phyloP scores from a whole-genome alignment of 345 rosid species.

The Populus tremula region DNA sequence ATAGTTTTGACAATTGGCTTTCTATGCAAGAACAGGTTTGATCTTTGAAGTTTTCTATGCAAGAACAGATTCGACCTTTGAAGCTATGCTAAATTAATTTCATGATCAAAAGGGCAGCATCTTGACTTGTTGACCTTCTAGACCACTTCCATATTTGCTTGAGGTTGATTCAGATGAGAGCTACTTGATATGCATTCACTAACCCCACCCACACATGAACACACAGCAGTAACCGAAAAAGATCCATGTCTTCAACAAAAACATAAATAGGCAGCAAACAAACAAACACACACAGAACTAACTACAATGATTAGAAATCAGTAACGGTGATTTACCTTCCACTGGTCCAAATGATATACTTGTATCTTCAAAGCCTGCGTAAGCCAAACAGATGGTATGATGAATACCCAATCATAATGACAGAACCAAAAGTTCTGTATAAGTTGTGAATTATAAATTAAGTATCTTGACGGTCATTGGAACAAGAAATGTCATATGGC shows the following conservation, averaged over 20 bases:
- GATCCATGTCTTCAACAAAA: neutral
- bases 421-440: neutral
- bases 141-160: neutral
- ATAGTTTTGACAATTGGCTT: neutral
- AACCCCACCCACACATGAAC: neutral
- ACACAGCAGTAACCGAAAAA: neutral
- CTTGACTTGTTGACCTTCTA: neutral
- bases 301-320: conserved; percentile 18
- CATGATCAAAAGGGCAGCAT: neutral
- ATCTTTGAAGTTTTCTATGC: neutral
- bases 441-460: neutral
- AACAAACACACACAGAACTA: conserved; percentile 9
- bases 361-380: conserved; percentile 86
- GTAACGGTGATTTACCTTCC: conserved; percentile 59
- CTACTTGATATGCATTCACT: neutral
- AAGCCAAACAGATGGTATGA: conserved; percentile 16
- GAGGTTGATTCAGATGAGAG: neutral
- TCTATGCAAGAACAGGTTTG: neutral
- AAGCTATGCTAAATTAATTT: neutral
- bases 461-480: neutral
- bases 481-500: neutral
- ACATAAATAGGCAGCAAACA: conserved; percentile 19
- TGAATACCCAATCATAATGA: conserved; percentile 3
- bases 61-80: neutral
- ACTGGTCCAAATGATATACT: conserved; percentile 82